These are phyloP conservation scores for Nothophaeocryptopus gaeumannii DNA, from an alignment of 2,329 filamentous ascomycete species.

Conservation along the genomic window DNA sequence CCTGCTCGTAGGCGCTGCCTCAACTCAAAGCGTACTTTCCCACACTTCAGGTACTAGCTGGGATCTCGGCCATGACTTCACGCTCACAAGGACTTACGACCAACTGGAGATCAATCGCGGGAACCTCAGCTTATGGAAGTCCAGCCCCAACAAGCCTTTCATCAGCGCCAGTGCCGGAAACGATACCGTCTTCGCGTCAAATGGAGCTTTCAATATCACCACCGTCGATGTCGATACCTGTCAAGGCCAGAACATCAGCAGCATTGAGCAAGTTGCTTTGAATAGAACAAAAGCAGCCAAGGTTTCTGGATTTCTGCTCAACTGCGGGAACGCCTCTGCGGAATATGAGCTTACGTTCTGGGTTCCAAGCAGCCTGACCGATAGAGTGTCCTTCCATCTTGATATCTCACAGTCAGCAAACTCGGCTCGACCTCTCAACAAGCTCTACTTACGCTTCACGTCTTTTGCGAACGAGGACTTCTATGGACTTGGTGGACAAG, in stretches of 20 bases:
- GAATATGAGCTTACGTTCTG: slow-evolving; percentile 25
- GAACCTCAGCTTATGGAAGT: slow-evolving; percentile 23
- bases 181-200: slow-evolving; percentile 23
- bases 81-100: slow-evolving; percentile 8
- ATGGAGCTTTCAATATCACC: slow-evolving; percentile 29
- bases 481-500: slow-evolving; percentile 30
- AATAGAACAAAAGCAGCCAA: slow-evolving; percentile 22
- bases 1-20: slow-evolving; percentile 15
- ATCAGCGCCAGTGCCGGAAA: slow-evolving; percentile 29
- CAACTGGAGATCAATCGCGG: slow-evolving; percentile 19
- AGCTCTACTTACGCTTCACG: slow-evolving; percentile 27
- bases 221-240: slow-evolving; percentile 26
- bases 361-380: slow-evolving; percentile 20
- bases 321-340: slow-evolving; percentile 19
- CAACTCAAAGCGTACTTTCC: slow-evolving; percentile 13
- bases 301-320: slow-evolving; percentile 23
- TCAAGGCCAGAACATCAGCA: slow-evolving; percentile 23
- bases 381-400: slow-evolving; percentile 25
- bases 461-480: slow-evolving; percentile 27
- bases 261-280: slow-evolving; percentile 18
- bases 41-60: not conserved
- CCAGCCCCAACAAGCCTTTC: slow-evolving; percentile 22
- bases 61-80: slow-evolving; percentile 17
- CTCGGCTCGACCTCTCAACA: slow-evolving; percentile 19
- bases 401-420: slow-evolving; percentile 13